phyloP scores from a whole-genome alignment of 2,329 filamentous ascomycete genomes.

The Fusarium sambucinum region DNA sequence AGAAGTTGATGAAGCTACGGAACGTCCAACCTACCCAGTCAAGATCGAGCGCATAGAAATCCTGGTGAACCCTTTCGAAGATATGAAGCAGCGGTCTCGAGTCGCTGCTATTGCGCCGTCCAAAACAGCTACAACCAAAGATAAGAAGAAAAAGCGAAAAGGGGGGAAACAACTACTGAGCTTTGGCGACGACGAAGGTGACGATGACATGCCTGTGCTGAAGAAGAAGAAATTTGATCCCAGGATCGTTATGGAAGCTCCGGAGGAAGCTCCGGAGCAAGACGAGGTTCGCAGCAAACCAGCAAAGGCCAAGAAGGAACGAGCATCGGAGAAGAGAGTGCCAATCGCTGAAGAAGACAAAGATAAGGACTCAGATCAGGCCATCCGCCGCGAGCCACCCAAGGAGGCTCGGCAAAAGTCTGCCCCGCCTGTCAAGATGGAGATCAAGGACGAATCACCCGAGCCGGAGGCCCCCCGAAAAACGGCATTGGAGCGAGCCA shows the following conservation, averaged over 20 bases:
- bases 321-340: slow-evolving; percentile 39
- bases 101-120: slow-evolving; percentile 62
- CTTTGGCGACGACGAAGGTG: slow-evolving; percentile 78
- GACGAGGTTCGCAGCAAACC: slow-evolving; percentile 48
- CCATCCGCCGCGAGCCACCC: slow-evolving; percentile 4
- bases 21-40: slow-evolving; percentile 87
- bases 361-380: slow-evolving; percentile 4
- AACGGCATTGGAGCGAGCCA: slow-evolving; percentile 74
- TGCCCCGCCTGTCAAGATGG: slow-evolving; percentile 27
- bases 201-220: slow-evolving; percentile 65
- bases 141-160: slow-evolving; percentile 78
- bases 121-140: slow-evolving; percentile 58
- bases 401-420: slow-evolving; percentile 26
- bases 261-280: slow-evolving; percentile 55
- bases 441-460: slow-evolving; percentile 37
- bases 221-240: slow-evolving; percentile 86
- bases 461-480: slow-evolving; percentile 55
- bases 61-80: slow-evolving; percentile 83
- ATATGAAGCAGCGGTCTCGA: slow-evolving; percentile 78
- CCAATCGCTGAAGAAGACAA: slow-evolving; percentile 31
- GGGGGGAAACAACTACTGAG: slow-evolving; percentile 81
- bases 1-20: slow-evolving; percentile 81
- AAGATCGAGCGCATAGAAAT: slow-evolving; percentile 82
- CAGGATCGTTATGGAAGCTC: slow-evolving; percentile 74
- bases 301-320: slow-evolving; percentile 48